These are phyloP conservation scores for Podila epigama DNA, from an alignment of 192 early-diverging fungal genomes.

Conservation along the genomic window DNA sequence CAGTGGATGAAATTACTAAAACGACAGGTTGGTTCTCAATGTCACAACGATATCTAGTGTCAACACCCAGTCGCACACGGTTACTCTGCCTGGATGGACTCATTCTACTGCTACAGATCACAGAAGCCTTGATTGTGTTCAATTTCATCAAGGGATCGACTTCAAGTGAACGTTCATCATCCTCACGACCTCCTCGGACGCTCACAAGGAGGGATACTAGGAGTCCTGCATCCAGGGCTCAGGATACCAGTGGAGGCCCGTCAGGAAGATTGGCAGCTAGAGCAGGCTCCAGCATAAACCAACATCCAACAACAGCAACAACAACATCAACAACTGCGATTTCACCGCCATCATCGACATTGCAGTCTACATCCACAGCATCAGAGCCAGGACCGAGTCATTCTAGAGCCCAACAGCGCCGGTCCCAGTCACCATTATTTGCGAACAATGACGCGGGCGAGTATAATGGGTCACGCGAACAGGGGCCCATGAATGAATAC, in stretches of 20 bases:
- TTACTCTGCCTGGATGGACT: conserved; percentile 22
- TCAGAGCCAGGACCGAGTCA: neutral
- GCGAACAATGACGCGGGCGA: conserved; percentile 9
- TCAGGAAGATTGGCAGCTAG: neutral
- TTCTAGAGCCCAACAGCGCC: neutral
- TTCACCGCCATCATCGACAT: too few species aligned
- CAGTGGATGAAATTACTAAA: neutral
- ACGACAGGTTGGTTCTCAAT: neutral
- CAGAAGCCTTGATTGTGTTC: conserved; percentile 22
- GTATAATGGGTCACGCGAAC: neutral
- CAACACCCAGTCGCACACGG: conserved; percentile 25
- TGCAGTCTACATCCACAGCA: too few species aligned
- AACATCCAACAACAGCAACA: neutral
- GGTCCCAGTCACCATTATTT: conserved; percentile 3
- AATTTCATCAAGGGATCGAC: conserved; percentile 5
- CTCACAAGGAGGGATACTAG: neutral
- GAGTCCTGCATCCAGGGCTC: too few species aligned
- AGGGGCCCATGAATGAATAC: neutral
- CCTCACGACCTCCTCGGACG: neutral
- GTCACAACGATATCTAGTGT: conserved; percentile 5
- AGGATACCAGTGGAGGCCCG: too few species aligned
- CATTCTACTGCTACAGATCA: conserved; percentile 19
- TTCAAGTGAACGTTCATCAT: neutral
- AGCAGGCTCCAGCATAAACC: neutral
- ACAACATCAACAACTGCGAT: too few species aligned